phyloP scores from a whole-genome alignment of 805 yeast genomes.

The Scheffersomyces amazonensis region DNA sequence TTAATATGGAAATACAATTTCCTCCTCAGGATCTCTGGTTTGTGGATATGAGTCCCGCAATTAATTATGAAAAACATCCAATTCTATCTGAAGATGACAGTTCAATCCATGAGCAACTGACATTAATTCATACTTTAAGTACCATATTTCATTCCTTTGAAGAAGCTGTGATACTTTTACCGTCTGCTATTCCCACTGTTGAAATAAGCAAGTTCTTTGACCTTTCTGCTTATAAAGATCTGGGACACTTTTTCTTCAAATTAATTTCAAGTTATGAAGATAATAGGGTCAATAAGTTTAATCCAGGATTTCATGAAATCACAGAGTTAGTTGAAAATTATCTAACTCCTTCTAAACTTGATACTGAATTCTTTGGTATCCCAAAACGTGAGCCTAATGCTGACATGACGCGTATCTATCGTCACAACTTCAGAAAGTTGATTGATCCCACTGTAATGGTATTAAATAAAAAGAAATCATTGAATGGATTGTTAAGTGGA shows the following conservation, averaged over 20 bases:
- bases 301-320: slow-evolving; percentile 29
- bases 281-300: slow-evolving; percentile 12
- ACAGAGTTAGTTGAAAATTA: slow-evolving; percentile 17
- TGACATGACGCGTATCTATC: slow-evolving; percentile 15
- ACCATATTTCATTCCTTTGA: slow-evolving; percentile 31
- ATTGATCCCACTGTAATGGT: slow-evolving; percentile 27
- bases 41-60: slow-evolving; percentile 18
- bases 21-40: slow-evolving; percentile 26
- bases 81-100: slow-evolving; percentile 5
- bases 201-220: slow-evolving; percentile 15
- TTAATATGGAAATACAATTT: slow-evolving; percentile 8
- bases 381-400: slow-evolving; percentile 6
- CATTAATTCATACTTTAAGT: slow-evolving; percentile 18
- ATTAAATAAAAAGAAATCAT: slow-evolving; percentile 22
- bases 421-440: slow-evolving; percentile 17
- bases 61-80: slow-evolving; percentile 13
- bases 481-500: slow-evolving; percentile 25
- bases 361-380: slow-evolving; percentile 16
- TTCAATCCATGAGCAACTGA: slow-evolving; percentile 8
- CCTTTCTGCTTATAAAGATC: slow-evolving; percentile 13
- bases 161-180: slow-evolving; percentile 23
- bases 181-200: slow-evolving; percentile 24
- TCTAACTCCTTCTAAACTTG: slow-evolving; percentile 18
- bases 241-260: slow-evolving; percentile 28
- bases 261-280: slow-evolving; percentile 18